Conservation (phyloP, 495 filamentous ascomycete species). For the Xylaria intraflava region DNA sequence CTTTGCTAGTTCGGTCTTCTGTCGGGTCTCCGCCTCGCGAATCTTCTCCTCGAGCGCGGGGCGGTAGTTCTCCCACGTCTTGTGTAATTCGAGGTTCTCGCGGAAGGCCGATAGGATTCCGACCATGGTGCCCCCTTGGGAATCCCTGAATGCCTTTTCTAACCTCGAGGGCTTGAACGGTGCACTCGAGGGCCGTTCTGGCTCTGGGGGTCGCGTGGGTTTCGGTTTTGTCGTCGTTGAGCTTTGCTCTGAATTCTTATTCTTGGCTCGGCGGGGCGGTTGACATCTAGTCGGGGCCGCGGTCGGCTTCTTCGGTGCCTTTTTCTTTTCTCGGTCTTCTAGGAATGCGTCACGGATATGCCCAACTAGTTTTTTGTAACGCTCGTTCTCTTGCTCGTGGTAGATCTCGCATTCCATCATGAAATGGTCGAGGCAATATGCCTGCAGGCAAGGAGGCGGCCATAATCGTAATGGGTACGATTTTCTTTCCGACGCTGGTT, state of each 20-base stretch:
- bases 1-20: background rate
- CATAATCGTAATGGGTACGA: slow-evolving; percentile 1
- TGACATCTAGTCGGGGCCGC: background rate
- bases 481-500: background rate
- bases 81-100: slow-evolving; percentile 1
- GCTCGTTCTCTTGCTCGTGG: slow-evolving; percentile 2
- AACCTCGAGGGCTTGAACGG: slow-evolving; percentile 2
- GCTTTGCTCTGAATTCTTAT: background rate
- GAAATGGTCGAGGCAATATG: slow-evolving; percentile 10
- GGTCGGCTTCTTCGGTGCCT: background rate
- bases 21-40: background rate
- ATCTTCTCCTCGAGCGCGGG: slow-evolving; percentile 13
- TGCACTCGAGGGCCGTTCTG: background rate
- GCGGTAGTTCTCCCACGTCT: slow-evolving; percentile 11
- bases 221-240: background rate
- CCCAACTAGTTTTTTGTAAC: background rate
- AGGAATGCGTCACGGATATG: background rate
- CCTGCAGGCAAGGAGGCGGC: slow-evolving; percentile 1
- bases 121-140: background rate
- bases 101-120: background rate
- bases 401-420: slow-evolving; percentile 9
- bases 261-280: slow-evolving; percentile 6
- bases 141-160: background rate
- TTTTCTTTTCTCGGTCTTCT: background rate
- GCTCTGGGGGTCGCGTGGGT: background rate